These are phyloP conservation scores for Lizanozyma gosingica DNA, from an alignment of 1,139 yeast genomes.

Conservation along the genomic window DNA sequence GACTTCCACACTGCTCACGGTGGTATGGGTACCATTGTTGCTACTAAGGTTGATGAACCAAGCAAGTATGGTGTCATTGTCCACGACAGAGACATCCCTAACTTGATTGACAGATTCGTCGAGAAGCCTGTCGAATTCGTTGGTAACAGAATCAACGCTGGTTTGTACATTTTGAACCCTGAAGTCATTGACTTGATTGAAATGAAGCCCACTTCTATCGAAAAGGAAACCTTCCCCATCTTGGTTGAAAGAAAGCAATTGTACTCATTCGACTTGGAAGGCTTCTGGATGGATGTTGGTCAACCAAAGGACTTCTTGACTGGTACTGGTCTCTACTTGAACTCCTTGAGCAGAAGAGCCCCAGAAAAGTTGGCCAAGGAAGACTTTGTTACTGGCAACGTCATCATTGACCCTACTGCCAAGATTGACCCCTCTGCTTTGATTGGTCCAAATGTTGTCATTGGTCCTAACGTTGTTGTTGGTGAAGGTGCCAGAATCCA, in stretches of 20 bases:
- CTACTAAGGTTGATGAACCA: constrained; percentile 99
- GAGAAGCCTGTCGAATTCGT: constrained; percentile 99
- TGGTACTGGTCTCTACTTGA: constrained; percentile 89
- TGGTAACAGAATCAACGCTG: constrained; percentile 96
- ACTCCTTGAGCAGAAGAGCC: constrained; percentile 73
- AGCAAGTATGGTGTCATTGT: constrained; percentile 99
- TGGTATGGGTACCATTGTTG: constrained; percentile 97
- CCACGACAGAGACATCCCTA: constrained; percentile 86
- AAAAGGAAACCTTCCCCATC: constrained; percentile 98
- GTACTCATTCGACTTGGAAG: constrained; percentile 95
- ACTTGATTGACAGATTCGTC: constrained; percentile 95
- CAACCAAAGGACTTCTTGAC: constrained; percentile 99
- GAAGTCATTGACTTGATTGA: constrained; percentile 93
- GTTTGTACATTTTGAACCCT: constrained; percentile 94
- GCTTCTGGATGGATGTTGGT: constrained; percentile 99
- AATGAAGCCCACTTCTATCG: constrained; percentile 97
- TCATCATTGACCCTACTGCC: constrained; percentile 90
- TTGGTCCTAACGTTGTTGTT: constrained; percentile 92
- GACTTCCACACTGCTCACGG: constrained; percentile 93
- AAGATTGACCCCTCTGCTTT: constrained; percentile 87
- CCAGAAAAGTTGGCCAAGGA: constrained; percentile 63
- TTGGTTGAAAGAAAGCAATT: constrained; percentile 83
- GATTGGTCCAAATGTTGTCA: constrained; percentile 96
- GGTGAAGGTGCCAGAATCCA: constrained; percentile 99
- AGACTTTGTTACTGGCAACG: constrained; percentile 84